Percentiles rank a stretch among this genome's conserved stretches.
Conservation (phyloP, 352 stramenopile species). For the Phytophthora constricta region DNA sequence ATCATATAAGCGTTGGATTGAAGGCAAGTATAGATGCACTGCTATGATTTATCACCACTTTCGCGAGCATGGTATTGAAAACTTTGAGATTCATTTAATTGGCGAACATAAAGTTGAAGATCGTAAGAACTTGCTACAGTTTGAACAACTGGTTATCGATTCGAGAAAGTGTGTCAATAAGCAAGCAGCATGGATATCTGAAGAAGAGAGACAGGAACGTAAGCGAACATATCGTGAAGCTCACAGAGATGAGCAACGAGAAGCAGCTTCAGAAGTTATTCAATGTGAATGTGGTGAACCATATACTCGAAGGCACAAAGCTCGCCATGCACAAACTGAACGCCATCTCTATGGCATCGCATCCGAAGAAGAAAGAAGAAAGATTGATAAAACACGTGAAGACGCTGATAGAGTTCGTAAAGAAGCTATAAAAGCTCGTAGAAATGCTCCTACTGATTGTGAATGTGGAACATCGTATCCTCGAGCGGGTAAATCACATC, state of each 20-base stretch:
- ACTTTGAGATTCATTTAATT: constrained; percentile 19
- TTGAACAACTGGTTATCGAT: constrained; percentile 17
- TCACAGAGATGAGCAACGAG: background rate
- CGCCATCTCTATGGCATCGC: constrained; percentile 22
- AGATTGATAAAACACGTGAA: too few species aligned
- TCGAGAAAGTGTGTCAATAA: constrained; percentile 30
- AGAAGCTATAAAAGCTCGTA: constrained; percentile 14
- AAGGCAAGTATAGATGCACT: background rate
- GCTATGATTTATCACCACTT: constrained; percentile 20
- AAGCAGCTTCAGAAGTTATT: background rate
- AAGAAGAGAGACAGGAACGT: background rate
- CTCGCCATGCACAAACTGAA: constrained; percentile 20
- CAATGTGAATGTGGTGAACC: constrained; percentile 27
- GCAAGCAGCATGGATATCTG: constrained; percentile 8
- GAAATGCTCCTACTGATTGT: constrained; percentile 7
- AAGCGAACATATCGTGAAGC: constrained; percentile 11
- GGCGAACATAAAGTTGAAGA: constrained; percentile 22
- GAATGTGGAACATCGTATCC: constrained; percentile 10
- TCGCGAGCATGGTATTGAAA: constrained; percentile 10
- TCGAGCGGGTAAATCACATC: constrained; percentile 7
- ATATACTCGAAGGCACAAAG: constrained; percentile 24
- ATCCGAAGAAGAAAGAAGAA: constrained; percentile 19
- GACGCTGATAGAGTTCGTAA: constrained; percentile 7
- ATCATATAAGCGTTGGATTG: constrained; percentile 1
- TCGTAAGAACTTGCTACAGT: constrained; percentile 12